Evolutionary conservation across 345 rosid genomes (phyloP), one percentile per base, ranked within the genome.

Genomic region (Eutrema japonicum): DNA sequence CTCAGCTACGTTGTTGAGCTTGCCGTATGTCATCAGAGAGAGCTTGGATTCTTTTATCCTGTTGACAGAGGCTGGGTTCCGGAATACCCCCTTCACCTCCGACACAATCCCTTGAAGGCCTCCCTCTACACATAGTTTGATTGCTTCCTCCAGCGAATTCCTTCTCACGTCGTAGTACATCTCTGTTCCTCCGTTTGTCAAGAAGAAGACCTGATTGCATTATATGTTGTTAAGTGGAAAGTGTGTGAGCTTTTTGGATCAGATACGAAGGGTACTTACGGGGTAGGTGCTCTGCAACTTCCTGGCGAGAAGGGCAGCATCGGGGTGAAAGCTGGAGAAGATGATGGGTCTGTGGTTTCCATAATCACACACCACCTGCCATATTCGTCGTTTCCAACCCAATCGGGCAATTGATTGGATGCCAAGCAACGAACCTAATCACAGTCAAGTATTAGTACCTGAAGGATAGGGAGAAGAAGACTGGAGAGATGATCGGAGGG

Each of bases 311-410:
- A 83, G 63, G 14, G 93, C 99, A 0, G 99, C 99, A 68, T 92
- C 99, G 0, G 99, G 99, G 9, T 95, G 97, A 73, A 95, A 95
- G 18, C 89, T 80, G 46, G 99, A 92, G 84, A 95, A 95, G 65
- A 89, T 83, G 74, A 92, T 81, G 27, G 96, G 86, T 54, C 96
- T 85, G 8, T 78, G 85, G 22, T 81, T 73, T 3, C 82, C 96
- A 70, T 59, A 76, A 40, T 77, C 85, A 40, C 71, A 83, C 51
- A 95, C 96, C 36, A 89, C 93, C 86, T 86, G 7, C 71, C 47
- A 64, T 42, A 43, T 43, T 43, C 14, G 27, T 43, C 14, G 27
- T 57, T 36, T 11, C 12, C 1, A 56, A 56, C n/a, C 26, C 41
- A 18, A 13, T 63, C 40, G 41, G 46, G 32, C 9, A 41, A 60